Evolutionary conservation across 2,329 filamentous ascomycete genomes (phyloP).

Genomic region (Nothophaeocryptopus gaeumannii): DNA sequence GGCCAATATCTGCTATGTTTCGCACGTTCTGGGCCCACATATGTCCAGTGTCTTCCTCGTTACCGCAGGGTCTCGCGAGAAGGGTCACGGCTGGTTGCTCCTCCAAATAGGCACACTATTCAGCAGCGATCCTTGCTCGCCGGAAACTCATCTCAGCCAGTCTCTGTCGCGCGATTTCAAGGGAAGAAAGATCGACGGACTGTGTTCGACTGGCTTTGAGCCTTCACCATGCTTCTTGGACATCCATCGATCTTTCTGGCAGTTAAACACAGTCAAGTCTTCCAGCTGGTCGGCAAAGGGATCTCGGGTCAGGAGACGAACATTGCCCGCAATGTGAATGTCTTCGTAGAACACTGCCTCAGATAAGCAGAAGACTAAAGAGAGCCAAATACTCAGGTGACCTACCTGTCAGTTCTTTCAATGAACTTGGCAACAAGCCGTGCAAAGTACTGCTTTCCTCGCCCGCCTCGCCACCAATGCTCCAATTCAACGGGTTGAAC

Average conservation of each 20-base stretch:
- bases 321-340: slow-evolving; percentile 1
- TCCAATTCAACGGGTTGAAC: not conserved
- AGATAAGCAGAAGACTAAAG: too few relatives aligned
- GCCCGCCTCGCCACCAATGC: not conserved
- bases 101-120: too few relatives aligned
- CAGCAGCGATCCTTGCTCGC: too few relatives aligned
- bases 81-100: too few relatives aligned
- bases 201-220: not conserved
- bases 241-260: slow-evolving; percentile 5
- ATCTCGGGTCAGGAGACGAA: slow-evolving; percentile 1
- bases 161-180: too few relatives aligned
- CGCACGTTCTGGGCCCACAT: too few relatives aligned
- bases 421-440: not conserved
- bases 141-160: too few relatives aligned
- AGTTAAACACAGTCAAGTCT: slow-evolving; percentile 1
- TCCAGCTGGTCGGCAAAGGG: not conserved
- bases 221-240: slow-evolving; percentile 1
- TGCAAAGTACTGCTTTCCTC: not conserved
- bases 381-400: too few relatives aligned
- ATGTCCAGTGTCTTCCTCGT: too few relatives aligned
- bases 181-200: too few relatives aligned
- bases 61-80: too few relatives aligned
- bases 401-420: not conserved
- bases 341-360: slow-evolving; percentile 2
- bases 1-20: too few relatives aligned